Evolutionary conservation across 2,329 filamentous ascomycete species (phyloP), one percentile per base, ranked within the genome.

Genomic region (Nemania diffusa): DNA sequence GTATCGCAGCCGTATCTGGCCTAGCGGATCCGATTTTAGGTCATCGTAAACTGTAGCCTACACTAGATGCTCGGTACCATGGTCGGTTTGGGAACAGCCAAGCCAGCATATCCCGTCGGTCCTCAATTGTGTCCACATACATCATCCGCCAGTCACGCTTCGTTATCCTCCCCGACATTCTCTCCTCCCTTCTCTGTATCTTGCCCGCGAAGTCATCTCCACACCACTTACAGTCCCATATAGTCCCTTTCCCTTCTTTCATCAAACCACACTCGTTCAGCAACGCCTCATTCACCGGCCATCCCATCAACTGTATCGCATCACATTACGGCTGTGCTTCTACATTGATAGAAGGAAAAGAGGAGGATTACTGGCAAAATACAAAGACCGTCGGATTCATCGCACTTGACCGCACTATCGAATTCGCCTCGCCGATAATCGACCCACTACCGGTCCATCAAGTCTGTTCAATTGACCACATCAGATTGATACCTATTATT

Each of bases 171-270:
- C 50, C 62, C 13, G 29, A 52, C 29, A 51, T 34, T 62, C 48
- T 32, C 58, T 64, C 27, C 51, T 32, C 40, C 51, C 32, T 44
- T 37, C 51, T 56, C 32, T 69, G 44, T 24, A 57, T 57, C 57
- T 50, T 50, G 67, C 59, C 55, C 65, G 57, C 65, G 58, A 65
- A 40, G 65, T 51, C 44, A 63, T 63, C 68, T 68, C 68, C 68
- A 68, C 58, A 58, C 65, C 59, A 57, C 27, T 34, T 37, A 57
- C 46, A 52, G 27, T 59, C 34, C 37, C 50, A n/a, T 55, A 24
- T 27, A 32, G 51, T 60, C 46, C 58, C 34, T 59, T 57, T 58
- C 56, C 52, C 48, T 61, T 55, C 46, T 56, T 46, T 55, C 53
- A 37, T 26, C 62, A 52, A 40, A 42, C 57, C 52, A 70, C 68